Evolutionary conservation across 805 yeast genomes (phyloP).

Genomic region (Cyberlindnera euphorbiae): DNA sequence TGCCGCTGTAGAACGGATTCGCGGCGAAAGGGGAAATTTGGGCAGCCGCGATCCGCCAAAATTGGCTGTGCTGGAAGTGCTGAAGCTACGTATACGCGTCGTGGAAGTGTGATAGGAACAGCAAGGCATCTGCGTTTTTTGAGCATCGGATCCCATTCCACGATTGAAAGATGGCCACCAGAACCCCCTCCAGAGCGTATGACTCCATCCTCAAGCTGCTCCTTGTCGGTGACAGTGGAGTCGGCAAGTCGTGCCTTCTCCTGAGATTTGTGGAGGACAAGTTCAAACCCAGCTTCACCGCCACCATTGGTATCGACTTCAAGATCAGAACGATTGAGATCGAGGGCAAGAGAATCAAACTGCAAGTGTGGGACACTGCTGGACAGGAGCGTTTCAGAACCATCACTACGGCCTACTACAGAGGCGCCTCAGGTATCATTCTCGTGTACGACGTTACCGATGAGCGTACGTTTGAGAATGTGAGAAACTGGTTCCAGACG

Average conservation of each 20-base stretch:
- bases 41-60: background rate
- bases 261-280: slow-evolving; percentile 94
- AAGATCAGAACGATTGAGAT: slow-evolving; percentile 94
- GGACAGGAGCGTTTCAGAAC: slow-evolving; percentile 97
- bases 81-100: background rate
- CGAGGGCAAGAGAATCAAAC: slow-evolving; percentile 87
- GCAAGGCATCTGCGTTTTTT: too few species aligned
- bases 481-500: slow-evolving; percentile 92
- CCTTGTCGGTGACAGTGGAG: slow-evolving; percentile 91
- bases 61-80: too few species aligned
- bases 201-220: slow-evolving; percentile 89
- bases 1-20: too few species aligned
- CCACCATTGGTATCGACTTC: slow-evolving; percentile 97
- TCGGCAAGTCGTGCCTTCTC: slow-evolving; percentile 84
- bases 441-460: slow-evolving; percentile 82
- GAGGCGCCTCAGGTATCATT: slow-evolving; percentile 87
- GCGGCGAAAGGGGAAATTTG: too few species aligned
- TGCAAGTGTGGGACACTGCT: slow-evolving; percentile 97
- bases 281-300: slow-evolving; percentile 93
- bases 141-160: background rate
- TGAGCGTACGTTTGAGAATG: slow-evolving; percentile 87
- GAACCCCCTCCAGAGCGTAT: slow-evolving; percentile 67
- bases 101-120: background rate
- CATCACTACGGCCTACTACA: slow-evolving; percentile 86
- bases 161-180: slow-evolving; percentile 43